Evolutionary conservation across 768 basidiomycete species (phyloP), one percentile per base, ranked within the genome.

Genomic region (Astraeus odoratus): DNA sequence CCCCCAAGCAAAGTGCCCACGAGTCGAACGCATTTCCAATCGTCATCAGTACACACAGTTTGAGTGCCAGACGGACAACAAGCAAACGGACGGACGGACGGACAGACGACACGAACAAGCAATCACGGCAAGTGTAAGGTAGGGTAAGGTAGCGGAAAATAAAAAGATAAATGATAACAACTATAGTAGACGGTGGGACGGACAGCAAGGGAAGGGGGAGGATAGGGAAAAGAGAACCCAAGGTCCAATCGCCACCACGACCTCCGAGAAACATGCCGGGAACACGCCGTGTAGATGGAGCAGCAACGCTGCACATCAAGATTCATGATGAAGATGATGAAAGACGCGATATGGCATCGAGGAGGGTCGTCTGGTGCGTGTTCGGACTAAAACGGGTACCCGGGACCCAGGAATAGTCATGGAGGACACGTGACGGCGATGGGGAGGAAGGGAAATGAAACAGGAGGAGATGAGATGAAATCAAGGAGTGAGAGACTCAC

Each of bases 401-500:
- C 64, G 57, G 53, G 52, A 57, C 61, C 63, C 66, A 66, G 48
- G 51, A 54, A 42, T 23, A 18, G 23, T 9, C 16, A 47, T 48
- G 60, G 46, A 41, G 40, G 50, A 67, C 72, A 73, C 71, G 72
- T 69, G 72, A 68, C 51, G 51, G 33, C 37, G 50, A 39, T 39
- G 37, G 37, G 16, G n/a, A 56, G 57, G 53, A 51, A 57, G 53
- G 49, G 39, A 43, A 50, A 51, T 57, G 65, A 54, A 57, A 58
- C 58, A 57, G 57, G 56, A 61, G 59, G 39, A 29, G 6, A 65
- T 64, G 57, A 56, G 58, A 60, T 58, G 57, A 57, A 60, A 57
- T n/a, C n/a, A 53, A 13, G 47, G 57, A 56, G 51, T 51, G 51
- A 59, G 51, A 46, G 30, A 77, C 87, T 76, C 63, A 91, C 89